Base-by-base conservation (phyloP, 2,329 filamentous ascomycete genomes). In the Fusarium sp. region DNA sequence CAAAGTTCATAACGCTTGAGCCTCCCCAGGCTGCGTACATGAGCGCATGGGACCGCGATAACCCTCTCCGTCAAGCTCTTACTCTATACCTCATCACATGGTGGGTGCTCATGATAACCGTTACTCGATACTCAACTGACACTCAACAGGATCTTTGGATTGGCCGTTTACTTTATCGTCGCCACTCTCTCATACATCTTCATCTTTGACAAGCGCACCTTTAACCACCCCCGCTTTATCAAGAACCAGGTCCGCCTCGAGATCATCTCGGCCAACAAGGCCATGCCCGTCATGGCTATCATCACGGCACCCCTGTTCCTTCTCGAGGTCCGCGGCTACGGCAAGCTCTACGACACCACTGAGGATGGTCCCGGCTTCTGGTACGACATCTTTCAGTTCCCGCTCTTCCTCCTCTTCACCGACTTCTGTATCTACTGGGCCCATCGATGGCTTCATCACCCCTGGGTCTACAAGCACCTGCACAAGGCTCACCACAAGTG, bases 401-500 rank as follows among this genome's bases (percentile, higher is more conserved):
- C 95, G 33, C 82, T 96, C 78, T 98, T 97, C 87, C 87, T 97
- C 80, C 81, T 92, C 80, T 97, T 97, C 82, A 97, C 95, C 85
- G 95, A 98, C 84, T 92, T 92, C 82, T 91, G 88, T 85, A 95
- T 98, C 85, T 97, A 98, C 88, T 94, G 93, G 89, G 96, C 97
- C 79, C 95, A 97, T 86, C 92, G 95, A 66, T 92, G 90, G 66
- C 88, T 97, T 70, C 95, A 98, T 84, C 92, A 95, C 83, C 93
- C 93, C 17, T 80, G 85, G 62, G 77, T 84, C 60, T 98, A 98
- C 90, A 97, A 95, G 87, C 87, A 87, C 75, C 88, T 98, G 58
- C 96, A 98, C 90, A 98, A 98, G 90, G 92, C 95, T 75, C 96
- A 98, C 85, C 96, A 98, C 91, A 98, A 98, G 87, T 98, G 96